These are phyloP conservation scores for Dissophora ornata DNA, from an alignment of 192 early-diverging fungal species.

Conservation along the genomic window DNA sequence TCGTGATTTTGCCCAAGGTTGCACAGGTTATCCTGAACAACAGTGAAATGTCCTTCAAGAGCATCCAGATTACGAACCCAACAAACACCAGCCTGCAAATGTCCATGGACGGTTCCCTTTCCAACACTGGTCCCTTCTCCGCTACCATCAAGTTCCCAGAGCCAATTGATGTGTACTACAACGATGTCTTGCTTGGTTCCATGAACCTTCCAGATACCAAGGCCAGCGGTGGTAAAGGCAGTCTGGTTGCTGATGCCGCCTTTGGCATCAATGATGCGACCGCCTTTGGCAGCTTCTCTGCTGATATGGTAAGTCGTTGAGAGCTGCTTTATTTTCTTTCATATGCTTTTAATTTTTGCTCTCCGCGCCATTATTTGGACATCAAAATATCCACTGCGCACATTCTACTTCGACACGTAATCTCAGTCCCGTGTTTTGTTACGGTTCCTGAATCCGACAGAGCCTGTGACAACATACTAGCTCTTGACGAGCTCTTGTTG, in stretches of 20 bases:
- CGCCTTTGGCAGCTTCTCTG: slow-evolving; percentile 59
- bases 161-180: slow-evolving; percentile 61
- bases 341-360: neutral
- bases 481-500: slow-evolving; percentile 13
- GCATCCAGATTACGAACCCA: slow-evolving; percentile 52
- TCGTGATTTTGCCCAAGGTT: slow-evolving; percentile 66
- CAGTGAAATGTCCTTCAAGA: slow-evolving; percentile 48
- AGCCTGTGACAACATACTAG: slow-evolving; percentile 22
- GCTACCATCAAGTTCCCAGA: slow-evolving; percentile 61
- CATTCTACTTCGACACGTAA: too few relatives aligned
- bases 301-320: slow-evolving; percentile 47
- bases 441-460: too few relatives aligned
- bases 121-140: slow-evolving; percentile 60
- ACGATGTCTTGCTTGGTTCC: slow-evolving; percentile 54
- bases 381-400: too few relatives aligned
- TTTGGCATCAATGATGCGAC: slow-evolving; percentile 54
- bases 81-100: slow-evolving; percentile 43
- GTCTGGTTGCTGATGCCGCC: slow-evolving; percentile 25
- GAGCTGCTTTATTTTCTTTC: slow-evolving; percentile 1
- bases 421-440: too few relatives aligned
- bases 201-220: slow-evolving; percentile 50
- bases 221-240: slow-evolving; percentile 61
- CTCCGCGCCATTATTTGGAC: too few relatives aligned
- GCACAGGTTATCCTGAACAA: slow-evolving; percentile 62
- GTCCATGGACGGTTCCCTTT: slow-evolving; percentile 36